Evolutionary conservation across 2,329 filamentous ascomycete genomes (phyloP).

Genomic region (Periconia macrospinosa): DNA sequence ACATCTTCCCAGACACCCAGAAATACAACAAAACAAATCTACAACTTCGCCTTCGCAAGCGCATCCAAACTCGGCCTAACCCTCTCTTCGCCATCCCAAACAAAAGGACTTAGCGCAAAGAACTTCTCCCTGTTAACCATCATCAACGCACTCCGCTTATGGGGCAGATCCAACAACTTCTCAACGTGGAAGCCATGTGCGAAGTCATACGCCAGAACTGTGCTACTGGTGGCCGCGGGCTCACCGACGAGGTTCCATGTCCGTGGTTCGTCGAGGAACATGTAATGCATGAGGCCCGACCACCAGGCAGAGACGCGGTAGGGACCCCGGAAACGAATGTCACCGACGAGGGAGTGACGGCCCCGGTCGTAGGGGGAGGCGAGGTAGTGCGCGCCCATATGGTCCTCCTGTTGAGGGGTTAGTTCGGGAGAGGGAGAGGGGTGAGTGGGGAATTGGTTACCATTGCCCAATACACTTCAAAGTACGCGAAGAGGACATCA

Average conservation of each 20-base stretch:
- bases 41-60: slow-evolving; percentile 38
- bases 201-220: slow-evolving; percentile 73
- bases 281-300: slow-evolving; percentile 60
- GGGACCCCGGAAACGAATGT: slow-evolving; percentile 57
- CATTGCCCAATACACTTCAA: slow-evolving; percentile 79
- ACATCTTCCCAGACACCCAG: no score
- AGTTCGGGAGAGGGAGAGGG: no score
- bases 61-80: slow-evolving; percentile 39
- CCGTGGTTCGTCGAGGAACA: slow-evolving; percentile 61
- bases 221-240: slow-evolving; percentile 70
- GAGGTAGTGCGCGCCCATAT: slow-evolving; percentile 61
- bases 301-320: slow-evolving; percentile 62
- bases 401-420: slow-evolving; percentile 60
- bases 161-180: slow-evolving; percentile 71
- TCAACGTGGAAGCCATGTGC: slow-evolving; percentile 73
- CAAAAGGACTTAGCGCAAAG: slow-evolving; percentile 67
- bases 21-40: neutral
- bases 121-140: slow-evolving; percentile 67
- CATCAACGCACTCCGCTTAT: slow-evolving; percentile 71
- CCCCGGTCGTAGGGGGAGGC: slow-evolving; percentile 61
- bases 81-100: slow-evolving; percentile 41
- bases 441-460: slow-evolving; percentile 40
- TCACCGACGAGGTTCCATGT: slow-evolving; percentile 64
- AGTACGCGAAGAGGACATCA: slow-evolving; percentile 72
- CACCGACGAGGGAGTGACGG: slow-evolving; percentile 62